Base-by-base conservation (phyloP, 2,329 filamentous ascomycete genomes). In the Exophiala sideris region DNA sequence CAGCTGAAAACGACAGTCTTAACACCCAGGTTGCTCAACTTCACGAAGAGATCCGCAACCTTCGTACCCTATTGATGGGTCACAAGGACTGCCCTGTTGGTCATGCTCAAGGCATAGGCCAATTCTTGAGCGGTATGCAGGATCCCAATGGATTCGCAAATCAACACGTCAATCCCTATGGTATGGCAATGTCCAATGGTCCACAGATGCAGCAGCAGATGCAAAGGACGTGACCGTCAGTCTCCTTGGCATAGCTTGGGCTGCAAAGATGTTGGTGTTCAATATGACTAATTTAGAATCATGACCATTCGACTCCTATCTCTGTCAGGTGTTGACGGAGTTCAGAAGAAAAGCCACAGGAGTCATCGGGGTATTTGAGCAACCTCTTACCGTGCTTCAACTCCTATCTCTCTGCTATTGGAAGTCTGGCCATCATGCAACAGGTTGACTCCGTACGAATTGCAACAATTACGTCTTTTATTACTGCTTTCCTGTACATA, bases 31-130 rank as follows among this genome's bases (percentile, higher is more conserved):
- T 97, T 54, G 87, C 87, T 1, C 84, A 89, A 63, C 76, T 97
- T 5, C 82, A 91, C 24, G 92, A 97, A 67, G 94, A 99, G 68
- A 89, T 97, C 56, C 89, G 97, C 45, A 95, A 92, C 60, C 80
- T 99, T 39, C 97, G 96, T 77, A 96, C 91, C 0, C 77, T 97
- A 0, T 78, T 99, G 2, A 79, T 97, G 18, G 91, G 91, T 0
- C 94, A 99, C 73, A 97, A 97, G 69, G 92, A 97, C 69, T 97
- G 94, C 64, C 90, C 92, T 0, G 88, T 97, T 6, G 91, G 91
- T 2, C 89, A 95, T 68, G 86, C 89, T 42, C 91, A 96, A 70
- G 87, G 88, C 3, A 57, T 64, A 24, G 57, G 58, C 2, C 58
- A 64, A 48, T 64, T 64, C 41, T 76, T 94, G 14, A 68, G 66